Base-by-base conservation (phyloP, 2,329 filamentous ascomycete species). In the Beauveria scarabaeidicola region DNA sequence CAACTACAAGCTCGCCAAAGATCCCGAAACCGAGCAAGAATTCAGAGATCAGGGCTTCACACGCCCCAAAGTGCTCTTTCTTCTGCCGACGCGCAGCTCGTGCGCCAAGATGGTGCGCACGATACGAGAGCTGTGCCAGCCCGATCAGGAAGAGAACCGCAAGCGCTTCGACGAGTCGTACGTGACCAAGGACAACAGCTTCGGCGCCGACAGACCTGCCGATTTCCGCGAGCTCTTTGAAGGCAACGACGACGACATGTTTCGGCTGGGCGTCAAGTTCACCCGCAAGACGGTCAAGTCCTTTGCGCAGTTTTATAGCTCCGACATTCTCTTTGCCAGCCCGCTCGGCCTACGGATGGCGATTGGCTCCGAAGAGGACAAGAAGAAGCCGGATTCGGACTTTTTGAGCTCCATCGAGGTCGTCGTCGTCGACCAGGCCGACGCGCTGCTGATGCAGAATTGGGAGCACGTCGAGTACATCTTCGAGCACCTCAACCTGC, bases 191-290 rank as follows among this genome's bases (percentile, higher is more conserved):
- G 83, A 89, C 23, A 61, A 67, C 47, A 84, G 83, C 43, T 87
- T 91, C 65, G 84, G 86, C 27, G 77, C 82, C 9, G 85, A 89
- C 69, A 90, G 91, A 69, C 88, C 94, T 0, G 87, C 87, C 3
- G 94, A 97, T 71, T 97, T 96, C 74, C 81, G 83, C 25, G 89
- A 96, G 60, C 80, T 97, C 0, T 99, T 99, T 69, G 87, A 87
- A 62, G 94, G 94, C 61, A 97, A 97, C 70, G 91, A 96, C 70
- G 94, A 97, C 70, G 94, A 99, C 74, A 94, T 95, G 83, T 99
- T 97, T 76, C 86, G 93, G 3, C 78, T 97, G 2, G 94, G 93
- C n/a, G 74, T 99, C 69, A 99, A 97, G 73, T 95, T 99, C 71
- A 97, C 94, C 0, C 85, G 94, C 62, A 97, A 97, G 74, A 96